phyloP scores from a whole-genome alignment of 345 rosid genomes.

The Xanthoceras sorbifolium region DNA sequence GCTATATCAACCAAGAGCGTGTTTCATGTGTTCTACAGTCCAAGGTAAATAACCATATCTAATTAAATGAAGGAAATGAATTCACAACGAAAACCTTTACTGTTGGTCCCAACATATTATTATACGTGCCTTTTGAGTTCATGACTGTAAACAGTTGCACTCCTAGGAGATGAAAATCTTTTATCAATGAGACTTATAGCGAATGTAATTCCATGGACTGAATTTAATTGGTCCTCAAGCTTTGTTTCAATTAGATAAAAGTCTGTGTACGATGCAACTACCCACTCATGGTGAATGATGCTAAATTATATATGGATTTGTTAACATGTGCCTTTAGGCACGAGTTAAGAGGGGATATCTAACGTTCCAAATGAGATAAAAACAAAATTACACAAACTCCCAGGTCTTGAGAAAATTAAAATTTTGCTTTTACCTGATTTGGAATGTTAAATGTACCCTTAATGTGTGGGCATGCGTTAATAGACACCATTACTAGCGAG shows the following conservation, averaged over 20 bases:
- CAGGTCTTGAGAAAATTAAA: not conserved
- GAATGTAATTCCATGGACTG: not conserved
- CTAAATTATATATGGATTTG: not conserved
- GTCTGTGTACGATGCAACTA: not conserved
- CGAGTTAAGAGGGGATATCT: not conserved
- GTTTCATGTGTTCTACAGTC: conserved; percentile 81
- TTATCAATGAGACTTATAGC: not conserved
- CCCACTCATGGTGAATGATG: not conserved
- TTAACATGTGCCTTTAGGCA: not conserved
- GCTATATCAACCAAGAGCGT: conserved; percentile 65
- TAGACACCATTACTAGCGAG: not conserved
- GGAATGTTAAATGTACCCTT: not conserved
- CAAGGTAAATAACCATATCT: conserved; percentile 58
- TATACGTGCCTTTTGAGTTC: not conserved
- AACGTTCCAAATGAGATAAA: not conserved
- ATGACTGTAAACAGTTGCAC: not conserved
- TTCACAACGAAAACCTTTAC: not conserved
- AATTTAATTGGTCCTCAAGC: not conserved
- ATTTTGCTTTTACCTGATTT: not conserved
- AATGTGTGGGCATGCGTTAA: not conserved
- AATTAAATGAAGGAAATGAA: not conserved
- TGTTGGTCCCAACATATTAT: not conserved
- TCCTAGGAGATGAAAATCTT: not conserved
- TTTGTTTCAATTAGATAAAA: not conserved
- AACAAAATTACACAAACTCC: not conserved